Base-by-base conservation (phyloP, 2,329 filamentous ascomycete genomes). In the Calonectria fujianensis region DNA sequence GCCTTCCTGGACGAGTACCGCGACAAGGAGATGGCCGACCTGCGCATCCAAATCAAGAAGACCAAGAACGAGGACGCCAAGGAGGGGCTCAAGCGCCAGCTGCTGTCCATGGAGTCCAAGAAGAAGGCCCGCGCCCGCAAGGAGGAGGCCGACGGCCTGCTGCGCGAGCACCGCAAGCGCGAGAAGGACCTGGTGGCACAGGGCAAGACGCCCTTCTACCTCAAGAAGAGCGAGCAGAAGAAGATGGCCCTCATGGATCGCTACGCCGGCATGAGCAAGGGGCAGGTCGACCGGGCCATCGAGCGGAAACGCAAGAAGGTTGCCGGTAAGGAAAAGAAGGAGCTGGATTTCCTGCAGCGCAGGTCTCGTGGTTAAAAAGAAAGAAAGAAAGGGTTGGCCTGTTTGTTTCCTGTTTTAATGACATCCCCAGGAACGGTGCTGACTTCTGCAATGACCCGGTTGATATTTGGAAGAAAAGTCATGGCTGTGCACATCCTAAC, bases 141-240 rank as follows among this genome's bases (percentile, higher is more conserved):
- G 86, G 93, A 95, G 75, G 90, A 93, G 74, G 92, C 94, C 84
- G 89, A 91, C 79, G 90, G 92, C 72, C 87, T 98, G 52, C 81
- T 96, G 69, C 89, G 91, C 57, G 92, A 94, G 84, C 96, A 98
- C 86, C 91, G 94, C 82, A 91, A 91, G 86, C 90, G 93, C 84
- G 97, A 99, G 89, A 96, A 95, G 87, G 94, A 96, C 84, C 87
- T 94, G 75, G 93, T 98, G 67, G 92, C 92, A 80, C 91, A 97
- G 87, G 97, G 97, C 75, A 98, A 98, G 91, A 92, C 91, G 83
- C 96, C 97, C 0, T 99, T 96, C 87, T 98, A 95, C 85, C 88
- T 98, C 81, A 99, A 99, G 91, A 93, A 93, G 87, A 92, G 93
- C 82, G 96, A 98, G 86, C 91, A 97, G 88, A 98, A 97, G 93